These are phyloP conservation scores for Fusarium siculi DNA, from an alignment of 2,329 filamentous ascomycete species.

Conservation along the genomic window DNA sequence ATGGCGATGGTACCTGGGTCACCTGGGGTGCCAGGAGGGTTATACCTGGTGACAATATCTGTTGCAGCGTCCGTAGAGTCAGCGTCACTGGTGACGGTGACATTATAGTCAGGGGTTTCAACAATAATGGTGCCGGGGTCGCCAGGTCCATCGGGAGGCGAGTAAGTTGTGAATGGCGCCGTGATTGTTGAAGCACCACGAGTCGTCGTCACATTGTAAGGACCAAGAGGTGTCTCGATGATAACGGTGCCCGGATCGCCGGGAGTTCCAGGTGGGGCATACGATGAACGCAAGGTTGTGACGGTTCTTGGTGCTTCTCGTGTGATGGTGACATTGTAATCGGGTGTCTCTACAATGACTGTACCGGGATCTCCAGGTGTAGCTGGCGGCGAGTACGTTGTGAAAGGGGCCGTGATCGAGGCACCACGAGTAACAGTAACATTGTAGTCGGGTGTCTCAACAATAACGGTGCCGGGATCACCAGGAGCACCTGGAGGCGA, in stretches of 20 bases:
- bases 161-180: slow-evolving; percentile 16
- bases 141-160: slow-evolving; percentile 4
- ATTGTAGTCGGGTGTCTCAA: slow-evolving; percentile 23
- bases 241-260: slow-evolving; percentile 20
- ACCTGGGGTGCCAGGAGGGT: slow-evolving; percentile 13
- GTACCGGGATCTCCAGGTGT: slow-evolving; percentile 22
- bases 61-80: not conserved
- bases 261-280: slow-evolving; percentile 4
- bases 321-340: slow-evolving; percentile 20
- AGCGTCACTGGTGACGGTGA: slow-evolving; percentile 8
- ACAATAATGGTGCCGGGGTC: slow-evolving; percentile 24
- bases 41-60: slow-evolving; percentile 8
- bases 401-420: slow-evolving; percentile 4
- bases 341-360: slow-evolving; percentile 21
- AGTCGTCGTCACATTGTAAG: slow-evolving; percentile 23
- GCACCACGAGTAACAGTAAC: slow-evolving; percentile 22
- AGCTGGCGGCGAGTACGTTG: slow-evolving; percentile 19
- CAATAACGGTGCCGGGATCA: slow-evolving; percentile 24
- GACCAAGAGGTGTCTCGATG: slow-evolving; percentile 13
- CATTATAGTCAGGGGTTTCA: slow-evolving; percentile 18
- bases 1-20: slow-evolving; percentile 27
- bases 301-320: slow-evolving; percentile 1
- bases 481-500: slow-evolving; percentile 13
- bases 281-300: not conserved
- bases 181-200: slow-evolving; percentile 19